Conservation (phyloP, 1,284 basidiomycete genomes). For the Neolentinus lepideus region DNA sequence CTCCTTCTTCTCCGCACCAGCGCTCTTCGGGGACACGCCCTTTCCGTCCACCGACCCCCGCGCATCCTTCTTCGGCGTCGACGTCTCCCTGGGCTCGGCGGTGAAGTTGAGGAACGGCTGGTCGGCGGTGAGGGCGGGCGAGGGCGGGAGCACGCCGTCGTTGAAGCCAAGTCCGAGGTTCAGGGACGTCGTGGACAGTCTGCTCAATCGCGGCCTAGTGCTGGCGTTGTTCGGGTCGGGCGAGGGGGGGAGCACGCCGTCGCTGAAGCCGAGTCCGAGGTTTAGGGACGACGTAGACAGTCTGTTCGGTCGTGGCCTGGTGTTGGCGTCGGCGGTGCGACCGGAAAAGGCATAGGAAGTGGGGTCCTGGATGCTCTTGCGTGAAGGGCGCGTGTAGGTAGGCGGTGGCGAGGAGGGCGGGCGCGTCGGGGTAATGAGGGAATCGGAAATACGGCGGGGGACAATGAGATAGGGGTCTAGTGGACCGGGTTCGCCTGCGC, state of each 20-base stretch:
- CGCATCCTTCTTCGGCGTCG: not conserved
- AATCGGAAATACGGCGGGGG: not conserved
- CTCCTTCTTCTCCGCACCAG: not conserved
- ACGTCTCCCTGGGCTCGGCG: not conserved
- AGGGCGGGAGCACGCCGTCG: too few relatives aligned
- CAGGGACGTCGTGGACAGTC: not conserved
- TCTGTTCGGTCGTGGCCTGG: not conserved
- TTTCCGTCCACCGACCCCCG: not conserved
- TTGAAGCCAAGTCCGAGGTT: not conserved
- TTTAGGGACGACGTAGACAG: too few relatives aligned
- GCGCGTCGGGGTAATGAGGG: not conserved
- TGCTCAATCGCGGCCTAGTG: not conserved
- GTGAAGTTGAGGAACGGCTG: too few relatives aligned
- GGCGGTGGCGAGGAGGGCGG: not conserved
- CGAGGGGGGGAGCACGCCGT: not conserved
- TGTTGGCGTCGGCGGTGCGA: not conserved
- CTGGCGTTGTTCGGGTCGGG: too few relatives aligned
- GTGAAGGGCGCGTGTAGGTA: not conserved
- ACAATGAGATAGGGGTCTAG: not conserved
- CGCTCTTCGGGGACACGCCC: not conserved
- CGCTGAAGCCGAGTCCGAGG: not conserved
- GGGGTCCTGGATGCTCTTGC: not conserved
- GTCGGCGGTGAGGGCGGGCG: too few relatives aligned
- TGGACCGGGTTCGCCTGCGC: not conserved
- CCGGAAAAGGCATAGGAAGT: not conserved